Evolutionary conservation across 2,329 filamentous ascomycete genomes (phyloP).

Genomic region (Stachybotrys echinatus): DNA sequence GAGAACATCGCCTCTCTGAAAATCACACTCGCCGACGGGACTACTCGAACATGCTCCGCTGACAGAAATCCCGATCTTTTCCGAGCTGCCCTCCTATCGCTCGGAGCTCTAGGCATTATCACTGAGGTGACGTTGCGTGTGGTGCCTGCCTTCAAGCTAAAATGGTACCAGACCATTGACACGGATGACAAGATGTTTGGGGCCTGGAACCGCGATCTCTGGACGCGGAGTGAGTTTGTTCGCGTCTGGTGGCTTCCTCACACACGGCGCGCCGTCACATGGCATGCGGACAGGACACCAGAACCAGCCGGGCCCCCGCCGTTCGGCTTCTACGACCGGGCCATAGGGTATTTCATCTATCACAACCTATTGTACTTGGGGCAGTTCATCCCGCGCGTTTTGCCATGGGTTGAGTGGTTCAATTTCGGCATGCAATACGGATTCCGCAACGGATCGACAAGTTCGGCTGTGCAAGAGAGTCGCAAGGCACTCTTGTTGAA

Average conservation of each 20-base stretch:
- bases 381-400: slow-evolving; percentile 69
- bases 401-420: slow-evolving; percentile 92
- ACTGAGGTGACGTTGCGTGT: slow-evolving; percentile 83
- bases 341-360: slow-evolving; percentile 82
- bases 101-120: slow-evolving; percentile 88
- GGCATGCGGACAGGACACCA: slow-evolving; percentile 77
- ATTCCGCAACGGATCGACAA: slow-evolving; percentile 65
- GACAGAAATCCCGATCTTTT: slow-evolving; percentile 73
- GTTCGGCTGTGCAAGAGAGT: slow-evolving; percentile 73
- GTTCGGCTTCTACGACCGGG: slow-evolving; percentile 73
- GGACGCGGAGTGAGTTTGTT: slow-evolving; percentile 83
- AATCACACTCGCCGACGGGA: slow-evolving; percentile 78
- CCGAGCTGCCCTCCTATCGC: slow-evolving; percentile 77
- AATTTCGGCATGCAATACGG: slow-evolving; percentile 98
- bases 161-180: slow-evolving; percentile 78
- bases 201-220: slow-evolving; percentile 69
- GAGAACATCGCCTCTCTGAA: slow-evolving; percentile 70
- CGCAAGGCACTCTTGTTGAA: slow-evolving; percentile 86
- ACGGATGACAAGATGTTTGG: slow-evolving; percentile 62
- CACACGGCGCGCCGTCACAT: slow-evolving; percentile 79
- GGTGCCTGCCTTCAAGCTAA: slow-evolving; percentile 74
- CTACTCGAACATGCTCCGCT: slow-evolving; percentile 64
- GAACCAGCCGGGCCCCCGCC: slow-evolving; percentile 55
- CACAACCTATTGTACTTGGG: slow-evolving; percentile 82
- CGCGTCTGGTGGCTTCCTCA: slow-evolving; percentile 98